A percentile compares a stretch with the other conserved stretches of the same genome.
These are phyloP conservation scores for Auricularia cornea DNA, from an alignment of 768 basidiomycete genomes.

Conservation along the genomic window DNA sequence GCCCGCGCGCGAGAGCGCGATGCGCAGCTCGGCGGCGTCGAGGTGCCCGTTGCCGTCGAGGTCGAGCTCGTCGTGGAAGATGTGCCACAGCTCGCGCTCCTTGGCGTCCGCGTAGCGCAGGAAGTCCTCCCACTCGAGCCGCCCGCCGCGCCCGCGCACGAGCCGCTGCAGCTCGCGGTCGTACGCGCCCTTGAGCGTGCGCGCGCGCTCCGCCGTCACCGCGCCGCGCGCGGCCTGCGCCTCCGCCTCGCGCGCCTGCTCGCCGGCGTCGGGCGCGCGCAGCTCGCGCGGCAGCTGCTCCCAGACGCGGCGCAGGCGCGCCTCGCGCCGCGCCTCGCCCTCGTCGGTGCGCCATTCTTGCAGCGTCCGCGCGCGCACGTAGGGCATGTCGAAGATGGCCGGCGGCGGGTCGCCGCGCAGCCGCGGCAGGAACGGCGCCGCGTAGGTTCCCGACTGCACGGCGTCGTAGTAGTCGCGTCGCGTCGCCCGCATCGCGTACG, in stretches of 20 bases:
- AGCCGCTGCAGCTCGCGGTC: constrained; percentile 62
- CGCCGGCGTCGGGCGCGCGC: constrained; percentile 18
- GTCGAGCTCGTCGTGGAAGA: constrained; percentile 87
- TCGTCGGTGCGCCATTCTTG: constrained; percentile 57
- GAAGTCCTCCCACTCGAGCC: constrained; percentile 66
- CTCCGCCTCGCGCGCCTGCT: constrained; percentile 8
- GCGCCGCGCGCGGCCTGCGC: constrained; percentile 8
- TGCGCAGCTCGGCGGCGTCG: constrained; percentile 52
- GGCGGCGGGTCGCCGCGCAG: not conserved
- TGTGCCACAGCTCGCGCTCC: constrained; percentile 83
- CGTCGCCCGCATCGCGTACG: not conserved
- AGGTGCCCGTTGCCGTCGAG: constrained; percentile 80
- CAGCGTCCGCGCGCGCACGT: constrained; percentile 33
- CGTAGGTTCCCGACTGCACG: not conserved
- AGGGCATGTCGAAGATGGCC: not conserved
- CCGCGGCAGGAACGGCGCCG: not conserved
- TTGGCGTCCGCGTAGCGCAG: constrained; percentile 68
- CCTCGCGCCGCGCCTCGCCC: constrained; percentile 52
- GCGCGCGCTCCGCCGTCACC: constrained; percentile 40
- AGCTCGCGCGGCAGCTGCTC: constrained; percentile 36
- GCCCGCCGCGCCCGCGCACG: constrained; percentile 20
- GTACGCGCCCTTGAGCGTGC: constrained; percentile 60
- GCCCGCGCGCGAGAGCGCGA: constrained; percentile 66
- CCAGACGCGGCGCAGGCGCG: constrained; percentile 57
- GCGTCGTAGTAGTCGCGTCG: not conserved